A percentile compares a stretch with the other conserved stretches of the same genome.
phyloP scores from a whole-genome alignment of 192 early-diverging fungal genomes.

The Borealophlyctis nickersoniae region DNA sequence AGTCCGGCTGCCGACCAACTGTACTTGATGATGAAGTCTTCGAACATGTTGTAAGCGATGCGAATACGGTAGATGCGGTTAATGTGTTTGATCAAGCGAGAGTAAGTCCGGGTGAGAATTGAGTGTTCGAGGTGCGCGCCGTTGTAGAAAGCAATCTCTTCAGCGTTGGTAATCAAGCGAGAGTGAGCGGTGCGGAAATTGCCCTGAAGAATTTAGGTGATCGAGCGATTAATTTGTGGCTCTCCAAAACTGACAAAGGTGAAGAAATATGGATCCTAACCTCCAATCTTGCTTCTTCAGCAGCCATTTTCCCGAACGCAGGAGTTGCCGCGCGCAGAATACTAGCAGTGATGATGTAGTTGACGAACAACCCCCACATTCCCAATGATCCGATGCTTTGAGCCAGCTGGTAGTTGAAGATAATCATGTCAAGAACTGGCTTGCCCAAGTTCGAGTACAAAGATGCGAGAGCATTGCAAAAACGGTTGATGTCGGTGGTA shows the following conservation, averaged over 20 bases:
- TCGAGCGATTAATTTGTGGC: constrained; percentile 30
- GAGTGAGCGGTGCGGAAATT: constrained; percentile 96
- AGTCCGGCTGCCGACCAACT: constrained; percentile 93
- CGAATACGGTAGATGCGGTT: constrained; percentile 80
- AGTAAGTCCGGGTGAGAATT: constrained; percentile 76
- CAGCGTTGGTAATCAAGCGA: constrained; percentile 91
- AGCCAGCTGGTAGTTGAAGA: constrained; percentile 89
- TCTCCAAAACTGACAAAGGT: constrained; percentile 44
- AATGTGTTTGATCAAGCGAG: constrained; percentile 79
- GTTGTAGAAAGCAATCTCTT: constrained; percentile 90
- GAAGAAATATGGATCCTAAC: constrained; percentile 37
- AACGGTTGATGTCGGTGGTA: constrained; percentile 87
- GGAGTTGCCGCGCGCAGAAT: constrained; percentile 86
- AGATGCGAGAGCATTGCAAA: constrained; percentile 80
- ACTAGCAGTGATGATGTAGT: constrained; percentile 72
- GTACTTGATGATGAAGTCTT: constrained; percentile 98
- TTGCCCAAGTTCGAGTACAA: constrained; percentile 93
- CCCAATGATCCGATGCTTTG: constrained; percentile 79
- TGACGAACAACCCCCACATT: constrained; percentile 74
- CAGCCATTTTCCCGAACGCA: constrained; percentile 93
- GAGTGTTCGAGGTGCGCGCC: constrained; percentile 82
- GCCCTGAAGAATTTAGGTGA: constrained; percentile 44
- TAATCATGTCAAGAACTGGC: constrained; percentile 91
- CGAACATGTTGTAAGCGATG: constrained; percentile 90
- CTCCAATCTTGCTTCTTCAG: constrained; percentile 81